Base-by-base conservation (phyloP, 352 stramenopile species). In the Saprolegnia parasitica region DNA sequence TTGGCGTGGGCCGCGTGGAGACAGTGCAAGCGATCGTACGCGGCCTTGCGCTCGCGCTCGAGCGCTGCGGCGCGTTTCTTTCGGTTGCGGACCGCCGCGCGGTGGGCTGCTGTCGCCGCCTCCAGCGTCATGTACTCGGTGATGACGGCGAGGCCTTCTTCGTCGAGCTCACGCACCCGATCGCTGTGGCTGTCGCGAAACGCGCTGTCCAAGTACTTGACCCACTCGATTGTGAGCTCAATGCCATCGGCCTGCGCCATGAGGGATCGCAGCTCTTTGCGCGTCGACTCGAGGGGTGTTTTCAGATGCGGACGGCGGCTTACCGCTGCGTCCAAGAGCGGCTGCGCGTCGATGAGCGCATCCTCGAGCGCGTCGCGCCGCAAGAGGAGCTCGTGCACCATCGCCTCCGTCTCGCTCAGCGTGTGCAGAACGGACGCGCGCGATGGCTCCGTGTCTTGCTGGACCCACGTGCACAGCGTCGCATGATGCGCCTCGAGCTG, bases 161-260 rank as follows among this genome's bases (percentile, higher is more conserved):
- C 24, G 24, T 67, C 58, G 11, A 67, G 16, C 1, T 37, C 40
- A 18, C 40, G 40, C 21, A 40, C 49, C 11, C 37, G 37, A 21
- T 54, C 58, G n/a, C 58, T 67, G 20, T 56, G 1, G 45, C 58
- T 67, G 21, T 67, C 58, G 37, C 58, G 58, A 39, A 56, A 67
- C 15, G 58, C 50, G 21, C 37, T 40, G 37, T 67, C 58, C 4
- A 56, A 37, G 24, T 55, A 55, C 21, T 67, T 23, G 16, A 56
- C 54, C 58, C 58, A 67, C 39, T 24, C 21, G 11, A 49, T 20
- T 2, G 2, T 20, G 11, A 42, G 21, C 6, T 8, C 4, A 10
- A 67, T 13, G 15, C n/a, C 37, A 13, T 67, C 37, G n/a, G 40
- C 26, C 11, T 40, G 20, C 37, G 37, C 37, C 16, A 42, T 18